Percentiles rank a stretch among this genome's conserved stretches.
phyloP scores from a whole-genome alignment of 176 grass and related monocot genomes.

The Typha latifolia region DNA sequence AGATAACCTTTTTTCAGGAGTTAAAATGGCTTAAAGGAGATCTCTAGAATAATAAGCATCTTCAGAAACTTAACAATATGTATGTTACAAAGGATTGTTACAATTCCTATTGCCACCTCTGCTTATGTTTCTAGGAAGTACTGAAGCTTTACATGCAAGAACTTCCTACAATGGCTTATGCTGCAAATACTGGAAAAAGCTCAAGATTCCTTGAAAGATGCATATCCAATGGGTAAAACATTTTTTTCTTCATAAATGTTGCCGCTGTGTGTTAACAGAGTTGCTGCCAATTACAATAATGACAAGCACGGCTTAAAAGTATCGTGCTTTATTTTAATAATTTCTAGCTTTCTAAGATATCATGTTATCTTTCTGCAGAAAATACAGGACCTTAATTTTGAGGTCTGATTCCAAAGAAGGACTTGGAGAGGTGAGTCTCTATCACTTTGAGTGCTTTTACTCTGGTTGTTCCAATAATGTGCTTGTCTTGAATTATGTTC shows the following conservation, averaged over 20 bases:
- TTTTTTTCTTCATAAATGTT: neutral
- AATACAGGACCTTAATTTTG: conserved; percentile 71
- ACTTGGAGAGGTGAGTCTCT: conserved; percentile 41
- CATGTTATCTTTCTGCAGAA: conserved; percentile 33
- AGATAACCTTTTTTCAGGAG: neutral
- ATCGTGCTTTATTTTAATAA: neutral
- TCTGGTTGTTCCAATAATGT: neutral
- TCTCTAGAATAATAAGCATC: too few species aligned
- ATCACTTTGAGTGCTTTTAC: neutral
- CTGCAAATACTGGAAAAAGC: conserved; percentile 67
- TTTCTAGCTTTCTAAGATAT: conserved; percentile 4
- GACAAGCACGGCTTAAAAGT: too few species aligned
- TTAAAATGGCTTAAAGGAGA: neutral
- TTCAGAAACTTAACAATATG: neutral
- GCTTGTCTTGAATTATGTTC: neutral
- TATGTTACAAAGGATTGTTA: neutral
- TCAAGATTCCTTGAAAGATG: conserved; percentile 73
- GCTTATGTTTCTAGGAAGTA: conserved; percentile 51
- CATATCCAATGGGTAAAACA: conserved; percentile 44
- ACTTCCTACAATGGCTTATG: conserved; percentile 76
- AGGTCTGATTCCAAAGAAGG: conserved; percentile 16
- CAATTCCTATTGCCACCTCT: neutral
- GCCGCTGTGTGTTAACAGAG: too few species aligned
- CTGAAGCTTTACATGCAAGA: conserved; percentile 68
- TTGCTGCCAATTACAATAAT: too few species aligned